Base-by-base conservation (phyloP, 2,329 filamentous ascomycete genomes). In the Pseudogymnoascus sp. region DNA sequence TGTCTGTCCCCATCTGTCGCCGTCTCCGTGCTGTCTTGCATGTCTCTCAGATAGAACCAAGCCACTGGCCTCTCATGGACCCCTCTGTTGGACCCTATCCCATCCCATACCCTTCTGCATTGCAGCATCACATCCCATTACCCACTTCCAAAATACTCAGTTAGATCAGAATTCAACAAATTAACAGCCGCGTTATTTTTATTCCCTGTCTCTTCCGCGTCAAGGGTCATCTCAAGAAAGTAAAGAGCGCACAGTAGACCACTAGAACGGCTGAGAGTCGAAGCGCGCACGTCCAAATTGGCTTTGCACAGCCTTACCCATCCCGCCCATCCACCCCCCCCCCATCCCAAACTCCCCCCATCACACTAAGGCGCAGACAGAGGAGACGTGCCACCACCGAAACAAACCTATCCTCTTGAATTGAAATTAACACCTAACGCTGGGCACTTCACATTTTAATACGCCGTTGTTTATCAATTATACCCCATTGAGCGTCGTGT, bases 401-500 rank as follows among this genome's bases (percentile, higher is more conserved):
- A 40, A 18, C 16, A 40, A 18, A 18, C 38, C 38, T 40, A 40
- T 40, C 38, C 38, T 40, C 38, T 40, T 40, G 38, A 40, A 40
- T 16, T 18, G 38, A 40, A 40, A 40, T 40, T 40, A 10, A 10
- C 38, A 40, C 38, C n/a, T 40, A 18, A 40, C 38, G 38, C 38
- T 40, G 38, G 38, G 38, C 16, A 40, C n/a, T 40, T 40, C 38
- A 40, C 8, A 18, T 40, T 40, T 40, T 18, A 40, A 31, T 40
- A 40, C 37, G 14, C n/a, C 6, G 37, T 16, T n/a, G 7, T 16
- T 16, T 40, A 5, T 16, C 38, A 40, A 40, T 40, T 40, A 40
- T 40, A 40, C 31, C 42, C 56, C 37, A 61, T 60, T 63, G 61
- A 66, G 62, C 63, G 66, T 66, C 66, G 66, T 68, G 68, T 67